Conservation (phyloP, 140 eudicot genomes). For the Senecio squalidus region DNA sequence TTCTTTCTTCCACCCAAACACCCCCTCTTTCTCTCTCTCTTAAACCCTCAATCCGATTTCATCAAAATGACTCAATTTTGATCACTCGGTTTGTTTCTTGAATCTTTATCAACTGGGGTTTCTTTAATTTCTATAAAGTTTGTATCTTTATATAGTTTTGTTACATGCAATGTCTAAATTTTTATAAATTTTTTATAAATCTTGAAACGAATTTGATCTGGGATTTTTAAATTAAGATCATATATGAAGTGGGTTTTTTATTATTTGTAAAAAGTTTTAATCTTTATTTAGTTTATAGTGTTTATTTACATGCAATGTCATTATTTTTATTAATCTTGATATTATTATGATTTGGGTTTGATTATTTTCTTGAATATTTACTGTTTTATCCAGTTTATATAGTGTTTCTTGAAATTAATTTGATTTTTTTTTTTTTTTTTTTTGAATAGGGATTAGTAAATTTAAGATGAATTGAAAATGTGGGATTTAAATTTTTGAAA, state of each 20-base stretch:
- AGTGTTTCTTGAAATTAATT: not conserved
- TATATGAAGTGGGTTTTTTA: not conserved
- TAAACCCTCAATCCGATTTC: constrained; percentile 29
- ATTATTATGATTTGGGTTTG: not conserved
- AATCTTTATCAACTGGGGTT: constrained; percentile 12
- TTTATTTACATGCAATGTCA: not conserved
- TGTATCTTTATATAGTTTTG: not conserved
- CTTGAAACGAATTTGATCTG: not conserved
- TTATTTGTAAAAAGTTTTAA: not conserved
- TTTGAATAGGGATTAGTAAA: constrained; percentile 12
- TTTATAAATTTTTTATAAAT: no score
- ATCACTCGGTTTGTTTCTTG: constrained; percentile 28
- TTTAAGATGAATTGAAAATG: constrained; percentile 17
- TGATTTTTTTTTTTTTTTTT: not conserved
- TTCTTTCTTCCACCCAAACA: constrained; percentile 39
- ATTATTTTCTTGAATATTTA: not conserved
- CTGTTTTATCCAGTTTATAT: no score
- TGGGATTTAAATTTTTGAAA: constrained; percentile 29
- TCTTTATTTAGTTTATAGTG: not conserved
- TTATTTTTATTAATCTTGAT: not conserved
- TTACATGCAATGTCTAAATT: constrained; percentile 23
- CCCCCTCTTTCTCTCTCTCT: constrained; percentile 21
- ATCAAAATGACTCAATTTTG: constrained; percentile 18
- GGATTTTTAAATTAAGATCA: no score
- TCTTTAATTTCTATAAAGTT: constrained; percentile 1